phyloP scores from a whole-genome alignment of 345 rosid species.

The Euclidium syriacum region DNA sequence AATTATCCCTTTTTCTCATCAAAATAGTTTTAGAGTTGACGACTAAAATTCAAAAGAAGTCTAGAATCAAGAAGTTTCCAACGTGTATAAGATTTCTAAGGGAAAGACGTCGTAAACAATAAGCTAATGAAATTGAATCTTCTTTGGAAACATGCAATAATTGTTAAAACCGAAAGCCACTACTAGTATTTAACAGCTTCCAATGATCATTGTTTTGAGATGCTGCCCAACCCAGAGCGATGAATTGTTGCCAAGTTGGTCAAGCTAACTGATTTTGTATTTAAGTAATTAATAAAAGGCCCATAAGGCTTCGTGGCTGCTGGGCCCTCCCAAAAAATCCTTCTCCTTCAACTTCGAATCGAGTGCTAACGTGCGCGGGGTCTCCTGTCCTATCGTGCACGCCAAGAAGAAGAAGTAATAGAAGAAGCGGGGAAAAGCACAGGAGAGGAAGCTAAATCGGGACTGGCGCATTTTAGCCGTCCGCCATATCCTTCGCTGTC shows the following conservation, averaged over 20 bases:
- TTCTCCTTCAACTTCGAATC: not conserved
- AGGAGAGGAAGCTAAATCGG: constrained; percentile 18
- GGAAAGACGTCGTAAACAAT: not conserved
- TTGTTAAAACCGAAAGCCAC: not conserved
- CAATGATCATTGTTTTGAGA: not conserved
- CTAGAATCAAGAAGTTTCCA: not conserved
- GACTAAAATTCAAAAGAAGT: no score
- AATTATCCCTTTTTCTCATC: no score
- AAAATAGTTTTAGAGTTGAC: no score
- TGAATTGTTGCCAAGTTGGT: constrained; percentile 9
- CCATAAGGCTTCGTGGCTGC: constrained; percentile 21
- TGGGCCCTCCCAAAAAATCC: constrained; percentile 7
- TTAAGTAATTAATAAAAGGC: constrained; percentile 6
- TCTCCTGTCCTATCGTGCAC: constrained; percentile 30
- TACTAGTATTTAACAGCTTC: no score
- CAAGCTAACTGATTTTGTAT: not conserved
- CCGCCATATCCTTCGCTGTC: constrained; percentile 21
- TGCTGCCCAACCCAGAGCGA: not conserved
- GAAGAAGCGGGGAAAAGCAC: not conserved
- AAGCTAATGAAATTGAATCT: not conserved
- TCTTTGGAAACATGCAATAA: not conserved
- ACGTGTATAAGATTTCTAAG: not conserved
- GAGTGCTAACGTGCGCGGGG: constrained; percentile 23
- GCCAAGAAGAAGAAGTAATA: constrained; percentile 11
- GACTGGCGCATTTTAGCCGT: constrained; percentile 30